Percentiles rank a stretch among this genome's conserved stretches.
phyloP scores from a whole-genome alignment of 2,329 filamentous ascomycete genomes.

The Aspergillus sp. region DNA sequence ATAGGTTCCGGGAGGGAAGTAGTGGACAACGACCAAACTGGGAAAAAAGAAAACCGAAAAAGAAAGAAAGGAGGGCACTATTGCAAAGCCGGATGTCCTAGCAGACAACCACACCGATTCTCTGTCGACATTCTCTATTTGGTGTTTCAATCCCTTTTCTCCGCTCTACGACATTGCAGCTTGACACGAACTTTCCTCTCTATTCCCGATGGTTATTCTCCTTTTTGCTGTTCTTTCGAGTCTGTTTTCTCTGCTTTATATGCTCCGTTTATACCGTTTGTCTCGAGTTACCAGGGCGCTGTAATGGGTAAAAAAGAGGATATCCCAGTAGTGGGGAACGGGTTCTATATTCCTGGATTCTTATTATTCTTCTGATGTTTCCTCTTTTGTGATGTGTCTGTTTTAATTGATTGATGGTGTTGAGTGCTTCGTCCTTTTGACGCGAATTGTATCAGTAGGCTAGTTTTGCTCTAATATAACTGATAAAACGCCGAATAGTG shows the following conservation, averaged over 20 bases:
- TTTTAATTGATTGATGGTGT: conserved; percentile 12
- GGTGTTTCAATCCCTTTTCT: neutral
- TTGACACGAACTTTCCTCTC: conserved; percentile 20
- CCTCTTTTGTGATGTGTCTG: conserved; percentile 2
- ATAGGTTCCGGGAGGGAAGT: neutral
- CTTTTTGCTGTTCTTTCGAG: conserved; percentile 5
- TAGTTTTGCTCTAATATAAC: neutral
- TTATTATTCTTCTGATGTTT: conserved; percentile 3
- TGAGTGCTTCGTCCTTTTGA: conserved; percentile 7
- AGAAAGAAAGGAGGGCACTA: conserved; percentile 1
- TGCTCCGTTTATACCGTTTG: conserved; percentile 20
- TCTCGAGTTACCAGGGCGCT: conserved; percentile 36
- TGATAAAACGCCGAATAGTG: neutral
- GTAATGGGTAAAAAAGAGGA: conserved; percentile 37
- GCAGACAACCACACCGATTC: neutral
- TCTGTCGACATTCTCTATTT: conserved; percentile 9
- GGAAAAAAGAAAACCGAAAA: conserved; percentile 4
- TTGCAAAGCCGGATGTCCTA: neutral
- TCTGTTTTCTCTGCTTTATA: conserved; percentile 8
- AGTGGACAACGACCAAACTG: neutral
- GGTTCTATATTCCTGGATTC: conserved; percentile 9
- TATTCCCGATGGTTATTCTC: conserved; percentile 12
- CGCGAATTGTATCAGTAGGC: conserved; percentile 2
- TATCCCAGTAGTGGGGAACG: conserved; percentile 33
- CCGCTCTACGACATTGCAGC: conserved; percentile 23